Percentiles rank a stretch among this genome's conserved stretches.
phyloP scores from a whole-genome alignment of 2,329 filamentous ascomycete genomes.

The Metarhizium album region DNA sequence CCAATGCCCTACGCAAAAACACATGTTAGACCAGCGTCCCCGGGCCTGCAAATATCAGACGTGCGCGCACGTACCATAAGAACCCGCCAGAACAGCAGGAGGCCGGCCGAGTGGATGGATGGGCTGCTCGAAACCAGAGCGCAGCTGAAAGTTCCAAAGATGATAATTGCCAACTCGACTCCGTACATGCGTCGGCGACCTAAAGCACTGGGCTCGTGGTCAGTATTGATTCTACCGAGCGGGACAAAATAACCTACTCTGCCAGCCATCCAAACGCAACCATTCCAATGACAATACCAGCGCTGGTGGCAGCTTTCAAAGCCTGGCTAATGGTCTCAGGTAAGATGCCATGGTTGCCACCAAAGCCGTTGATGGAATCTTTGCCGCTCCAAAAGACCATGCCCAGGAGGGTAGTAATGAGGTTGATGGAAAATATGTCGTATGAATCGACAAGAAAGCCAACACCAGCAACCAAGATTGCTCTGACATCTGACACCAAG shows the following conservation, averaged over 20 bases:
- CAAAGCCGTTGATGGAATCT: conserved; percentile 32
- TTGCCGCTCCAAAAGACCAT: conserved; percentile 60
- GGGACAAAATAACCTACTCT: conserved; percentile 33
- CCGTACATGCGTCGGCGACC: conserved; percentile 78
- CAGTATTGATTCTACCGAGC: conserved; percentile 6
- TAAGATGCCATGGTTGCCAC: conserved; percentile 44
- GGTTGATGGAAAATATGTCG: conserved; percentile 70
- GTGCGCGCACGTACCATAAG: conserved; percentile 43
- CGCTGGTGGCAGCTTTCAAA: conserved; percentile 72
- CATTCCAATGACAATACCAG: conserved; percentile 70
- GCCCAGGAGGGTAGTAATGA: conserved; percentile 61
- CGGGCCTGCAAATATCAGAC: neutral
- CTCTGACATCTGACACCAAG: conserved; percentile 46
- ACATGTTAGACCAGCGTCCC: conserved; percentile 2
- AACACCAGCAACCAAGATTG: conserved; percentile 65
- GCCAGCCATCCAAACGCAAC: conserved; percentile 67
- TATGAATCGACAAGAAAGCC: conserved; percentile 81
- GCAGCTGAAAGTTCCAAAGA: conserved; percentile 58
- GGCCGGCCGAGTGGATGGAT: conserved; percentile 46
- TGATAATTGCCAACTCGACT: conserved; percentile 62
- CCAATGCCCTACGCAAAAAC: conserved; percentile 49
- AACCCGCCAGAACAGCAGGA: conserved; percentile 65
- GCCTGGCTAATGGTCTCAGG: conserved; percentile 58
- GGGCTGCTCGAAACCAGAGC: conserved; percentile 50
- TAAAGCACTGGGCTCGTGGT: conserved; percentile 32